Base-by-base conservation (phyloP, 2,329 filamentous ascomycete species). In the Fusarium dlaminii region DNA sequence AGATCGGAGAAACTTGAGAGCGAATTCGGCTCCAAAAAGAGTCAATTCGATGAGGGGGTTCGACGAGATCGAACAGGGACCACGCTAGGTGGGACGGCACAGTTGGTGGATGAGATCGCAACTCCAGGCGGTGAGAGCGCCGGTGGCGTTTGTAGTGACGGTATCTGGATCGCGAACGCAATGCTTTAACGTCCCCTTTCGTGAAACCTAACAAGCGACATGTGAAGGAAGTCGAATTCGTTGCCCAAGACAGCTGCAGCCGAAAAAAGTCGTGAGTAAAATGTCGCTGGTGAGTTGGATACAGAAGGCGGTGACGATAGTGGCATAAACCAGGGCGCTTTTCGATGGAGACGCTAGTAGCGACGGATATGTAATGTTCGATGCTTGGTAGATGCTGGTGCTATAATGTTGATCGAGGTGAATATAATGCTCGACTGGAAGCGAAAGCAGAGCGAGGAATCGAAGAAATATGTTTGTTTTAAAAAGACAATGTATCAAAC, bases 41-140 rank as follows among this genome's bases (percentile, higher is more conserved):
- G 73, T 70, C 73, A 56, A 59, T 66, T 67, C 49, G 68, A 68
- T 64, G 69, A 73, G 63, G 70, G 65, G 68, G 66, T 65, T 79
- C 67, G 68, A 75, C 70, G 67, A 70, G 64, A 57, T 79, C 68
- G 59, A 75, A 68, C 66, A 74, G 73, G 72, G 72, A 78, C 79
- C 78, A 77, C 79, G 65, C 79, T 74, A 75, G 63, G 79, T 78
- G 79, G 79, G 73, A 75, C 62, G 64, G 70, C 62, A 69, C 66
- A 73, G 70, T 62, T 63, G 64, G 63, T 75, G 57, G 72, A 75
- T 75, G 60, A 45, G 63, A 73, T 77, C 71, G 66, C 69, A 75
- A 65, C 62, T 59, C 52, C 52, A 63, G 73, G 73, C 66, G 75
- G 70, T 75, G 73, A 75, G 73, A 49, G 60, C 49, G 51, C 62